Evolutionary conservation across 352 stramenopile genomes (phyloP).

Genomic region (Phytophthora boehmeriae): DNA sequence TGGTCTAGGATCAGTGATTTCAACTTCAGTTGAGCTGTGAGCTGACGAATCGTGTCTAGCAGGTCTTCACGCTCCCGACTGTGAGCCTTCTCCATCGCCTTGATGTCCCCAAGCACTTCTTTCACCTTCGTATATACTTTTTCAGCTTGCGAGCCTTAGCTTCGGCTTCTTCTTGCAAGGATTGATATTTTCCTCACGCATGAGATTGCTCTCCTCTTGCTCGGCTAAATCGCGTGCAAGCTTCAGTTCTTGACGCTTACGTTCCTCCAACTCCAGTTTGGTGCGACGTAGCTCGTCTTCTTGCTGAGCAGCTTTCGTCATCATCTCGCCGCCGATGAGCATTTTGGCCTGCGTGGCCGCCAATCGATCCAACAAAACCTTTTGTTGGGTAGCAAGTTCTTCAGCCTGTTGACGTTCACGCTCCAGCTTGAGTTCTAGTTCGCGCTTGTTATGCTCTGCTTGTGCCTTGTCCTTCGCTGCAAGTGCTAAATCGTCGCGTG

Average conservation of each 20-base stretch:
- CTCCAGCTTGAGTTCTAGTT: constrained; percentile 87
- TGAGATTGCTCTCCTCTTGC: constrained; percentile 93
- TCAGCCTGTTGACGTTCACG: constrained; percentile 81
- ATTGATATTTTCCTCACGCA: constrained; percentile 93
- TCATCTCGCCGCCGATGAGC: constrained; percentile 91
- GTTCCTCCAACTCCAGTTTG: constrained; percentile 92
- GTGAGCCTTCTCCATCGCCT: constrained; percentile 95
- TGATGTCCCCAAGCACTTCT: constrained; percentile 90
- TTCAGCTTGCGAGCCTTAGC: constrained; percentile 97
- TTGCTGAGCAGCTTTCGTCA: constrained; percentile 94
- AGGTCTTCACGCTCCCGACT: constrained; percentile 93
- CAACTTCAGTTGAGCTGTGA: constrained; percentile 96
- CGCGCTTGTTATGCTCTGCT: constrained; percentile 87
- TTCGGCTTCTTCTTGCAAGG: constrained; percentile 93
- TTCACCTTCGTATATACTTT: constrained; percentile 94
- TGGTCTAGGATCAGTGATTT: constrained; percentile 94
- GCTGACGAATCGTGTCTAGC: constrained; percentile 94
- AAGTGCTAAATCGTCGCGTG: constrained; percentile 68
- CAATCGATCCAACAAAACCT: constrained; percentile 87
- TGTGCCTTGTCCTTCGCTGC: constrained; percentile 84
- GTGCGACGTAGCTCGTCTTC: constrained; percentile 93
- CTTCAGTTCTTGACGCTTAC: constrained; percentile 82
- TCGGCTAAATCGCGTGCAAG: constrained; percentile 93
- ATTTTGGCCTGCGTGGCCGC: constrained; percentile 92
- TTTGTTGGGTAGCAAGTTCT: constrained; percentile 73